A percentile compares a stretch with the other conserved stretches of the same genome.
phyloP scores from a whole-genome alignment of 106 monocot genomes.

The Iris macrosiphon region DNA sequence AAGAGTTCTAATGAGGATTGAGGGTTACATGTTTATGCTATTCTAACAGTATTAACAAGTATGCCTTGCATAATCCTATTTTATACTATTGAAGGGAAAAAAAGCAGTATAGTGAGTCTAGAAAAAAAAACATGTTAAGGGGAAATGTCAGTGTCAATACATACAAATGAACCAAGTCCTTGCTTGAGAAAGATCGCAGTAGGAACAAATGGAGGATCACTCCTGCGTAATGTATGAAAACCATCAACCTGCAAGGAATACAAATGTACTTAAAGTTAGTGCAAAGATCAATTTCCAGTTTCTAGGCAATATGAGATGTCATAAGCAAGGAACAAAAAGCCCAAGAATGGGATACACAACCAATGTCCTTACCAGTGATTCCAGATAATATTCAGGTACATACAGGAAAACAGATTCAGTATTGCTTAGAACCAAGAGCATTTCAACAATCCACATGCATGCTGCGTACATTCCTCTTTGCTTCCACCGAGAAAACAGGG shows the following conservation, averaged over 20 bases:
- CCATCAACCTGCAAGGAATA: slow-evolving; percentile 72
- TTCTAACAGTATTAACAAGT: no score
- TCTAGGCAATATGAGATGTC: no score
- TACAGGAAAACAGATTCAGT: slow-evolving; percentile 56
- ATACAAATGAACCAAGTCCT: slow-evolving; percentile 93
- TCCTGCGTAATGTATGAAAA: slow-evolving; percentile 84
- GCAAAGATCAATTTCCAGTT: no score
- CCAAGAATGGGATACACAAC: not conserved
- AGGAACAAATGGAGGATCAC: slow-evolving; percentile 97
- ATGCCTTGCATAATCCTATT: no score
- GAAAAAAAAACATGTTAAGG: not conserved
- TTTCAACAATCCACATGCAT: slow-evolving; percentile 86
- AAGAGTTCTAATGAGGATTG: no score
- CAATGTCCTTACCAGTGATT: slow-evolving; percentile 57
- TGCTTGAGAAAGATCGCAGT: slow-evolving; percentile 76
- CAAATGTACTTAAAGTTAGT: slow-evolving; percentile 2
- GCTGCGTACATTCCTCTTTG: slow-evolving; percentile 96
- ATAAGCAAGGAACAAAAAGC: not conserved
- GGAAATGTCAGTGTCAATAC: slow-evolving; percentile 16
- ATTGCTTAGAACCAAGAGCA: slow-evolving; percentile 81
- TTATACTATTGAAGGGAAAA: not conserved
- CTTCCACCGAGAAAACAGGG: slow-evolving; percentile 89
- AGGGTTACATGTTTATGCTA: no score
- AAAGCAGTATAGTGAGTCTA: not conserved
- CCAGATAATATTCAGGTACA: slow-evolving; percentile 88